Evolutionary conservation across 2,329 filamentous ascomycete genomes (phyloP).

Genomic region (Alternaria sp.): DNA sequence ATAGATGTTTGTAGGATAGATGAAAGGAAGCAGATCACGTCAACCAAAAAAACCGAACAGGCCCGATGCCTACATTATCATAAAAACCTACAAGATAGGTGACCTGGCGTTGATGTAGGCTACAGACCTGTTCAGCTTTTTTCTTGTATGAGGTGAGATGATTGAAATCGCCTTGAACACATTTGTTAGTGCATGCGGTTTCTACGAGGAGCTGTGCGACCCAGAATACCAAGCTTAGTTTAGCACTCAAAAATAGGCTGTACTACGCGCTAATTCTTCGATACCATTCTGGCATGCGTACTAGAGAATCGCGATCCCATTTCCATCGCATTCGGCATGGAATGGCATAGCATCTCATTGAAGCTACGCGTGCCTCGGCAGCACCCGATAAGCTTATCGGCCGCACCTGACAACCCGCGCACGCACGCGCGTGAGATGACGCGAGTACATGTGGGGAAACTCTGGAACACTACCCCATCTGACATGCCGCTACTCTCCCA

Average conservation of each 20-base stretch:
- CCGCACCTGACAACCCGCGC: constrained; percentile 13
- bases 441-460: constrained; percentile 13
- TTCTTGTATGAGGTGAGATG: too few relatives aligned
- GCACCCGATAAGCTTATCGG: constrained; percentile 18
- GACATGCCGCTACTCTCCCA: constrained; percentile 10
- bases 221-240: not conserved
- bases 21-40: not conserved
- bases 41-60: too few relatives aligned
- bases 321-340: not conserved
- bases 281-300: not conserved
- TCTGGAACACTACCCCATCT: constrained; percentile 6
- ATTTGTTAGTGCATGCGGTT: not conserved
- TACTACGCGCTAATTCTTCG: not conserved
- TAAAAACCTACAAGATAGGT: too few relatives aligned
- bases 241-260: not conserved
- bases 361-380: constrained; percentile 16
- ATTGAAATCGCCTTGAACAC: not conserved
- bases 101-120: too few relatives aligned
- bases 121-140: too few relatives aligned
- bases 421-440: constrained; percentile 11
- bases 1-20: constrained; percentile 50
- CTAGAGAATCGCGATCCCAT: not conserved
- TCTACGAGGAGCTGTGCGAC: not conserved
- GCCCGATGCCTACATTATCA: too few relatives aligned
- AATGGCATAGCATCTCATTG: constrained; percentile 2